phyloP scores from a whole-genome alignment of 495 filamentous ascomycete genomes.

The Hyaloscypha finlandica region DNA sequence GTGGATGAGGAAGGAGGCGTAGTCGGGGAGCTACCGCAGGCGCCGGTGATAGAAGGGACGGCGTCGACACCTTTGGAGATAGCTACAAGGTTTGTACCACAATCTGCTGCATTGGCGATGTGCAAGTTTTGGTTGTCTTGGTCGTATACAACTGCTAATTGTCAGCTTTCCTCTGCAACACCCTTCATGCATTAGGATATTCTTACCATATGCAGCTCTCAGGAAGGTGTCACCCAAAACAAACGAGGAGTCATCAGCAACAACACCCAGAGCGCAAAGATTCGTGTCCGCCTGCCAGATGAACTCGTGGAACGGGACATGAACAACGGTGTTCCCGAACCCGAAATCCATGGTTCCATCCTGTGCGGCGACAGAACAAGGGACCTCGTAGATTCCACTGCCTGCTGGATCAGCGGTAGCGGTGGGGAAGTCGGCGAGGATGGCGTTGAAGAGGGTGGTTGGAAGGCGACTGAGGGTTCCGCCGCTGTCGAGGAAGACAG shows the following conservation, averaged over 20 bases:
- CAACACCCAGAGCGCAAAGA: constrained; percentile 58
- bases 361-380: constrained; percentile 57
- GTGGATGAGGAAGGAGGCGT: background rate
- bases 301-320: constrained; percentile 65
- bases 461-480: constrained; percentile 69
- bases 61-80: constrained; percentile 25
- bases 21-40: constrained; percentile 6
- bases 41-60: constrained; percentile 14
- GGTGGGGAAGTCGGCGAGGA: constrained; percentile 50
- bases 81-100: constrained; percentile 37
- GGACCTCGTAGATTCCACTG: constrained; percentile 55
- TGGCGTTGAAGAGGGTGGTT: constrained; percentile 50
- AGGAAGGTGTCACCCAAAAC: constrained; percentile 79
- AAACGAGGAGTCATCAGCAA: constrained; percentile 48
- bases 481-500: constrained; percentile 69
- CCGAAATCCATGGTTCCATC: constrained; percentile 63
- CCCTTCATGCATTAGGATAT: background rate
- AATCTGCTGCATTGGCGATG: constrained; percentile 40
- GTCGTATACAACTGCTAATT: constrained; percentile 17
- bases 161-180: background rate
- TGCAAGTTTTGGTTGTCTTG: constrained; percentile 23
- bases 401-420: constrained; percentile 50
- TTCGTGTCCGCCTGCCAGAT: constrained; percentile 50
- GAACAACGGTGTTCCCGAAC: constrained; percentile 55
- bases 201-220: constrained; percentile 60